Evolutionary conservation across 106 monocot genomes (phyloP), one percentile per base, ranked within the genome.

Genomic region (Dendrobium catenatum): DNA sequence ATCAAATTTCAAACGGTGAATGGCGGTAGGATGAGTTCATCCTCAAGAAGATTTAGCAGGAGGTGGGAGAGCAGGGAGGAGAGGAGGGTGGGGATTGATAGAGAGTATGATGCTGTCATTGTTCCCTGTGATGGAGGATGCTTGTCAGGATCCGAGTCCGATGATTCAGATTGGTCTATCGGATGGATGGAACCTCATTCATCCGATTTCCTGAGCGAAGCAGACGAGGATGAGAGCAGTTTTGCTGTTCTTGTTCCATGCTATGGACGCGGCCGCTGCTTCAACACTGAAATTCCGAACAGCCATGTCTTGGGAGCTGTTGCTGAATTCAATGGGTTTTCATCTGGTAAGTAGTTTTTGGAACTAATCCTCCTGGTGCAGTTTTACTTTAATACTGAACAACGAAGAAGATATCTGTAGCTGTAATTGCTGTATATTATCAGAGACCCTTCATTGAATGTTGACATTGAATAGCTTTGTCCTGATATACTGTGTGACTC

Each of bases 191-290:
- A 95, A 49, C 92, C 90, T 2, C 94, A 92, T 18, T 83, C 85
- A 6, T 42, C 90, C n/a, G 92, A 90, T n/a, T 90, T 92, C 81
- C 67, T 67, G 80, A 67, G 33, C 76, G 76, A 76, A 8, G 84
- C 80, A 46, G 59, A 76, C 22, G 83, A 90, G 16, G 42, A 64
- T 1, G 95, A 95, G 77, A 77, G 33, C 61, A 90, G 88, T 81
- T 95, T 95, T 72, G 92, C 95, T 9, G 95, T 95, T 6, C 87
- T 95, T 16, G 95, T 95, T 42, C 92, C 88, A 4, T 95, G 95
- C 81, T 95, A 95, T 58, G 85, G 85, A 27, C 83, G 84, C 2
- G 86, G 89, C 17, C 80, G 81, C 58, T 48, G 59, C 24, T 73
- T 80, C 73, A 80, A 68, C 79, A 68, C 26, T 75, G 86, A 66